Conservation (phyloP, 2,329 filamentous ascomycete species). For the Tolypocladium sp. region DNA sequence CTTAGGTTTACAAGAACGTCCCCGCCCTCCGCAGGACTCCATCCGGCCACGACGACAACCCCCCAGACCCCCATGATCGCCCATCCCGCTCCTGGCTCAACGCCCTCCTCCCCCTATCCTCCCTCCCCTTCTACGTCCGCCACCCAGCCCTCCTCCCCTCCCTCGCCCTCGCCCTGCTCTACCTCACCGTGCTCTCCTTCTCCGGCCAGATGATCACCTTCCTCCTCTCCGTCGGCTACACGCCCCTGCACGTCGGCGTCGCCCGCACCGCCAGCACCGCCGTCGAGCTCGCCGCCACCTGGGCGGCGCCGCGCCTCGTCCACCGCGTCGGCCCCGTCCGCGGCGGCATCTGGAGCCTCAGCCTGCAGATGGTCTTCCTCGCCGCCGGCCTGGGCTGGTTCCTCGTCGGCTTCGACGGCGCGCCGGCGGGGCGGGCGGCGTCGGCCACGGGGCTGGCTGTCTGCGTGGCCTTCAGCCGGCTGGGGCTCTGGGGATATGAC, state of each 20-base stretch:
- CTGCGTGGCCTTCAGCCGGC: constrained; percentile 44
- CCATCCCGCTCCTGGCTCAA: not conserved
- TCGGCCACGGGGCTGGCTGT: constrained; percentile 38
- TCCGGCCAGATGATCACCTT: constrained; percentile 57
- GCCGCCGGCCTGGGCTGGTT: constrained; percentile 21
- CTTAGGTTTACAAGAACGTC: constrained; percentile 7
- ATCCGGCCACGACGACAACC: not conserved
- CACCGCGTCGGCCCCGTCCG: constrained; percentile 46
- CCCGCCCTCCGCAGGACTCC: not conserved
- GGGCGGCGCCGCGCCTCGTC: constrained; percentile 48
- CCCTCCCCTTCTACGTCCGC: constrained; percentile 32
- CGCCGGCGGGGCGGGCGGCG: constrained; percentile 15
- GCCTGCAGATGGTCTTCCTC: constrained; percentile 55
- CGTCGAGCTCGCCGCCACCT: constrained; percentile 53
- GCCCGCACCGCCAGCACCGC: constrained; percentile 42
- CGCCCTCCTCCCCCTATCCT: not conserved
- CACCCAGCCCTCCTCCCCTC: constrained; percentile 53
- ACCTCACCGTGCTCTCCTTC: constrained; percentile 52
- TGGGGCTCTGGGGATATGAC: constrained; percentile 55
- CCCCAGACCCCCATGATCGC: not conserved
- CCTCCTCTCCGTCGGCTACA: constrained; percentile 44
- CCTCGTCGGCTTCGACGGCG: constrained; percentile 10
- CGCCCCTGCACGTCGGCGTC: constrained; percentile 40
- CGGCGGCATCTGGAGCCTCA: constrained; percentile 62
- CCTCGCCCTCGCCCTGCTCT: constrained; percentile 48